Evolutionary conservation across 192 early-diverging fungal genomes (phyloP).

Genomic region (Backusella liffmaniae): DNA sequence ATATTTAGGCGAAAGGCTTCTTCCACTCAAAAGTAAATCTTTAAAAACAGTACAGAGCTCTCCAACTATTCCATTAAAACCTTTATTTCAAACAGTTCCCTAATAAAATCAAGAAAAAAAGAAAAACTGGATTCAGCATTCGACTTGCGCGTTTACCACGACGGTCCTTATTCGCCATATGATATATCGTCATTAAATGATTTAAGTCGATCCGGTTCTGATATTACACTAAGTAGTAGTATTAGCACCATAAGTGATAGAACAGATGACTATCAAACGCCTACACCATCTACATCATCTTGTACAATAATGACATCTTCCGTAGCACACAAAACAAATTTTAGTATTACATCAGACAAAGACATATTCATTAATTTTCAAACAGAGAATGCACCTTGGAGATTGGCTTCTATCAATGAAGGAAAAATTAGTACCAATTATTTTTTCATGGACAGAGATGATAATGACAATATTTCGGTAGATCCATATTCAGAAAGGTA

Average conservation of each 20-base stretch:
- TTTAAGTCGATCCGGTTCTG: slow-evolving; percentile 2
- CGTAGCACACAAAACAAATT: neutral
- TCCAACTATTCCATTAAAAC: neutral
- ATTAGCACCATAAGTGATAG: neutral
- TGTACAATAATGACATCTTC: neutral
- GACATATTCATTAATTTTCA: neutral
- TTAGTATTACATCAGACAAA: neutral
- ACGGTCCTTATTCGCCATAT: neutral
- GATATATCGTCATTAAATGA: slow-evolving; percentile 3
- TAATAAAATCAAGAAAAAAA: neutral
- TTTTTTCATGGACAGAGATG: slow-evolving; percentile 6
- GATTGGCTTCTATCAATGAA: neutral
- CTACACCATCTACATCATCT: neutral
- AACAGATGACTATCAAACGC: neutral
- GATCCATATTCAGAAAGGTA: neutral
- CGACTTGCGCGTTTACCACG: neutral
- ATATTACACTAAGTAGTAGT: slow-evolving; percentile 7
- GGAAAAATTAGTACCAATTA: slow-evolving; percentile 1
- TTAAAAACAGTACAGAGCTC: neutral
- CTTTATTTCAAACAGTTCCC: neutral
- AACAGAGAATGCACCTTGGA: neutral
- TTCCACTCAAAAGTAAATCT: neutral
- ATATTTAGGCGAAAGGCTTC: slow-evolving; percentile 5
- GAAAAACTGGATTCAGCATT: neutral
- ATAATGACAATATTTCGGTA: neutral